Conservation (phyloP, 2,329 filamentous ascomycete species). For the Trichoderma semiorbis region DNA sequence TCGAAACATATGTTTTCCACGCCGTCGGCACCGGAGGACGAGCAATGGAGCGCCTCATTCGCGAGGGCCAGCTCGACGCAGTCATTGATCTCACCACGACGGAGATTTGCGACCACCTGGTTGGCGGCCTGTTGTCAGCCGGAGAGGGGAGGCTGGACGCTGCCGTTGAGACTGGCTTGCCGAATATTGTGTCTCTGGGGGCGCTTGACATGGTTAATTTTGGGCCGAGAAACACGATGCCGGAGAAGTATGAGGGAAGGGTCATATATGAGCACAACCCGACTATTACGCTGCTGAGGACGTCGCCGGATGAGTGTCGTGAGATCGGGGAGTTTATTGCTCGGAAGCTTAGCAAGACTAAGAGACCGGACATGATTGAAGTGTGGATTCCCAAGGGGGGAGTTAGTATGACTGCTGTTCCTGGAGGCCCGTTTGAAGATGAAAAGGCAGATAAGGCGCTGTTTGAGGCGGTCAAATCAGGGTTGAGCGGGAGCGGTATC, state of each 20-base stretch:
- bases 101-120: conserved; percentile 61
- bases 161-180: conserved; percentile 55
- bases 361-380: conserved; percentile 41
- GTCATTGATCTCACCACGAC: conserved; percentile 70
- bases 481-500: conserved; percentile 48
- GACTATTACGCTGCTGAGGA: conserved; percentile 63
- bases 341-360: conserved; percentile 45
- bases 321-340: conserved; percentile 55
- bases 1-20: conserved; percentile 65
- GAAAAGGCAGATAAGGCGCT: conserved; percentile 42
- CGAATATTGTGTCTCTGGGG: conserved; percentile 48
- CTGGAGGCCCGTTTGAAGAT: conserved; percentile 52
- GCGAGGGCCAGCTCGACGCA: conserved; percentile 57
- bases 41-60: conserved; percentile 64
- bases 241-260: conserved; percentile 49
- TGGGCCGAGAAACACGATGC: conserved; percentile 53
- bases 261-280: conserved; percentile 63
- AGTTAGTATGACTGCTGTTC: conserved; percentile 56
- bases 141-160: conserved; percentile 55
- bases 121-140: conserved; percentile 61
- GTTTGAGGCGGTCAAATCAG: conserved; percentile 50
- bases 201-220: conserved; percentile 64
- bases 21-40: conserved; percentile 66
- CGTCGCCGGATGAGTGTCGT: conserved; percentile 53
- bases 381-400: conserved; percentile 60